Evolutionary conservation across 345 rosid species (phyloP).

Genomic region (Brassica carinata): DNA sequence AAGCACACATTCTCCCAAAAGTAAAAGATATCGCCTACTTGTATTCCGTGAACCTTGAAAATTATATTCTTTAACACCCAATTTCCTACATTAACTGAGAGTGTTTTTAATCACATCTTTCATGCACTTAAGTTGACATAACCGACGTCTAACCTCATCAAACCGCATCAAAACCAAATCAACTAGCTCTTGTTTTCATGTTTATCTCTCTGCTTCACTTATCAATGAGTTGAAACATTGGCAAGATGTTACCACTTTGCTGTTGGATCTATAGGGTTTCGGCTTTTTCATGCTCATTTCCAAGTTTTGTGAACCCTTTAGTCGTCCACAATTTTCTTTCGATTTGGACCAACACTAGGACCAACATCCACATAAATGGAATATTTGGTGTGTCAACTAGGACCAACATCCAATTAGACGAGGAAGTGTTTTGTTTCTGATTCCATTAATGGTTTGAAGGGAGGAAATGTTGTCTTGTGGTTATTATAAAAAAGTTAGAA

Average conservation of each 20-base stretch:
- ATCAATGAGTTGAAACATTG: constrained; percentile 9
- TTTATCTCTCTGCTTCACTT: constrained; percentile 29
- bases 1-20: constrained; percentile 59
- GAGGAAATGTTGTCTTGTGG: too few relatives aligned
- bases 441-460: too few relatives aligned
- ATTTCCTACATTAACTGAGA: constrained; percentile 41
- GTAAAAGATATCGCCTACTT: constrained; percentile 63
- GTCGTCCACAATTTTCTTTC: constrained; percentile 7
- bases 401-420: too few relatives aligned
- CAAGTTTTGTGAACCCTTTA: background rate
- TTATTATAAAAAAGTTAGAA: too few relatives aligned
- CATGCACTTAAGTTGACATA: constrained; percentile 46
- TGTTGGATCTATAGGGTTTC: background rate
- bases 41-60: constrained; percentile 59
- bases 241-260: background rate
- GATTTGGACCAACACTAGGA: background rate
- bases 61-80: constrained; percentile 54
- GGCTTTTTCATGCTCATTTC: background rate
- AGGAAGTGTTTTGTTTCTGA: too few relatives aligned
- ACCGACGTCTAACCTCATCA: constrained; percentile 49
- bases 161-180: constrained; percentile 45
- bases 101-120: constrained; percentile 16
- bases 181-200: constrained; percentile 47
- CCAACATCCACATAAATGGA: background rate
- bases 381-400: background rate